Evolutionary conservation across 75 land plant species (phyloP).

Genomic region (Isoetes taiwanensis): DNA sequence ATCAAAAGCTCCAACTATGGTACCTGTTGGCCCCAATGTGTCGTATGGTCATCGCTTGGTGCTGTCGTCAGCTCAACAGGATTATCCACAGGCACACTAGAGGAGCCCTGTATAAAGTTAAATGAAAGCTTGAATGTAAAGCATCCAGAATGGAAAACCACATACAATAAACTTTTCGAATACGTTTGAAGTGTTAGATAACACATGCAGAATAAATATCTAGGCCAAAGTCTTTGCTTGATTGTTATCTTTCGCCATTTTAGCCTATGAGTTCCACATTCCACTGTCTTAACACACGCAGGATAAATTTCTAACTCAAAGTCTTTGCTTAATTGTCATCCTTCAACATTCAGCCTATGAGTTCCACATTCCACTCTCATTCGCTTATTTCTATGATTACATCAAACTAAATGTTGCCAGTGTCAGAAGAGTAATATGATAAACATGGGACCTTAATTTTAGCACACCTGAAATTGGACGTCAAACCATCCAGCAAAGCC

Average conservation of each 20-base stretch:
- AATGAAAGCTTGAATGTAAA: too few relatives aligned
- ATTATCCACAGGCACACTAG: conserved; percentile 33
- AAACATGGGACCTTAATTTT: too few relatives aligned
- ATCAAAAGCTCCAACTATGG: neutral
- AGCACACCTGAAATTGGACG: conserved; percentile 78
- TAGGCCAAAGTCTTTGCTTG: neutral
- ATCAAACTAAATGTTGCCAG: too few relatives aligned
- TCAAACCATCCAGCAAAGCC: conserved; percentile 98
- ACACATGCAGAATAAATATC: too few relatives aligned
- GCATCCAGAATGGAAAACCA: neutral
- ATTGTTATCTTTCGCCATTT: neutral
- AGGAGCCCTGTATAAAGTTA: conserved; percentile 83
- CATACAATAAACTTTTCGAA: neutral
- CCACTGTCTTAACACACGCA: too few relatives aligned
- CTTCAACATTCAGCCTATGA: neutral
- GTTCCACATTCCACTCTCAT: too few relatives aligned
- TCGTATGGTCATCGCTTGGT: conserved; percentile 40
- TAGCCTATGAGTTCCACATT: too few relatives aligned
- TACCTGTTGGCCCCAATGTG: conserved; percentile 99
- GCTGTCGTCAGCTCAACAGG: conserved; percentile 87
- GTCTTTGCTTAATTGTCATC: neutral
- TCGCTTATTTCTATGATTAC: too few relatives aligned
- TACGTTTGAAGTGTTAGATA: too few relatives aligned
- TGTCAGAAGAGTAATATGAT: too few relatives aligned
- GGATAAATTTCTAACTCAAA: neutral